Evolutionary conservation across 164 flowering plant species (phyloP).

Genomic region (Nymphaea thermarum): DNA sequence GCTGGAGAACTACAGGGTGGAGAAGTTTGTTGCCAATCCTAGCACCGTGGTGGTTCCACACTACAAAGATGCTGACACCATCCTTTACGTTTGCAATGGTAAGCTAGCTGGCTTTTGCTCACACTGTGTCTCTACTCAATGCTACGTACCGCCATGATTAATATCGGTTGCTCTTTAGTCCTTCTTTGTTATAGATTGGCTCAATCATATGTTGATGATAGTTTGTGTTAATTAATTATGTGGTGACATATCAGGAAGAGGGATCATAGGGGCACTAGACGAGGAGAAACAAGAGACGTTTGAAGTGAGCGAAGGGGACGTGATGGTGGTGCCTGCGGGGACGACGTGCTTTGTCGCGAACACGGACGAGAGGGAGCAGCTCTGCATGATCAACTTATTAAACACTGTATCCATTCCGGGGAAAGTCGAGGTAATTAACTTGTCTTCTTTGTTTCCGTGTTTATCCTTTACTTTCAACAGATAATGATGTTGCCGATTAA

Average conservation of each 20-base stretch:
- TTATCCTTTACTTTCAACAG: not conserved
- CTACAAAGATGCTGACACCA: slow-evolving; percentile 8
- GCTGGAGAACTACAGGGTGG: slow-evolving; percentile 6
- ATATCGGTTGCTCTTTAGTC: not conserved
- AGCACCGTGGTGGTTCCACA: slow-evolving; percentile 1
- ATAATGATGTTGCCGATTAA: not conserved
- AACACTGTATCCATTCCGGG: slow-evolving; percentile 9
- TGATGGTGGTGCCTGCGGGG: slow-evolving; percentile 12
- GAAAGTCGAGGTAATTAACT: slow-evolving; percentile 3
- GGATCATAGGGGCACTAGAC: slow-evolving; percentile 1
- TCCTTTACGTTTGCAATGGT: slow-evolving; percentile 5
- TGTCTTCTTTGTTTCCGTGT: not conserved
- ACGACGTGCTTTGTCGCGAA: slow-evolving; percentile 4
- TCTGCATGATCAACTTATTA: slow-evolving; percentile 5
- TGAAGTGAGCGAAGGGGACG: slow-evolving; percentile 14
- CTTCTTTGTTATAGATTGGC: not conserved
- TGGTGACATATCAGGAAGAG: slow-evolving; percentile 8
- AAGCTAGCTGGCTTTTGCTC: not conserved
- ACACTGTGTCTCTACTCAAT: not conserved
- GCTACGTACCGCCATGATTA: not conserved
- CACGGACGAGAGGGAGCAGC: slow-evolving; percentile 13
- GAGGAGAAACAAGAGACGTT: slow-evolving; percentile 8
- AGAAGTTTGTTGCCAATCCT: slow-evolving; percentile 5
- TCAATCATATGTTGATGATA: too few relatives aligned
- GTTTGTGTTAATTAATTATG: too few relatives aligned